Base-by-base conservation (phyloP, 1,284 basidiomycete species). In the Polyporus tsugae region DNA sequence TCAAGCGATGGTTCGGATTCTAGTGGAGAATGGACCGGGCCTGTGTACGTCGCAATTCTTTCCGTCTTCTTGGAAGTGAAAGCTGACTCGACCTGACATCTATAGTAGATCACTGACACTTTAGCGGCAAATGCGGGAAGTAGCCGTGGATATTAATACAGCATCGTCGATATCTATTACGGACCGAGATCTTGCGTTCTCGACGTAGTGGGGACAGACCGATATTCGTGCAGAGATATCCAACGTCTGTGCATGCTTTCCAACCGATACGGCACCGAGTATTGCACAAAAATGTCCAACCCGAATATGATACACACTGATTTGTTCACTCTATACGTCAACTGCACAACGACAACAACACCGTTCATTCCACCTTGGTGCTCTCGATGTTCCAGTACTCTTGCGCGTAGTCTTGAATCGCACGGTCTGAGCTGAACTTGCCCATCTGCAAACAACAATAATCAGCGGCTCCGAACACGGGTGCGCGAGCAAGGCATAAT, bases 371-470 rank as follows among this genome's bases (percentile, higher is more conserved):
- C 58, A 77, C 73, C 70, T 75, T 78, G 49, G 75, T 74, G 67
- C 72, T 73, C 72, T 79, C 78, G 69, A 79, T 76, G 76, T 78
- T 79, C 78, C 78, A 79, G 76, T 76, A 79, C 70, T 79, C 90
- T 80, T 94, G 89, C 1, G 95, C 95, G 75, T 97, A 97, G 79
- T 95, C 93, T 75, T 91, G 89, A 76, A 97, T 96, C 3, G 94
- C 94, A 66, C 96, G 88, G 78, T 97, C 96, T 53, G 93, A 95
- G 79, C 94, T 95, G 84, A 97, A 97, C 79, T 96, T 95, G 80
- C 95, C 95, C 95, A 97, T 97, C 89, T 94, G 78, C 72, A 77
- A 57, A 35, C 35, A 7, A 64, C 52, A 13, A 49, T 52, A 42
- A 33, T 63, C 55, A 25, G 22, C 11, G 15, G 29, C 19, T 19